Percentiles rank a stretch among this genome's conserved stretches.
phyloP scores from a whole-genome alignment of 1,284 basidiomycete species.

The Ustilago esculenta region DNA sequence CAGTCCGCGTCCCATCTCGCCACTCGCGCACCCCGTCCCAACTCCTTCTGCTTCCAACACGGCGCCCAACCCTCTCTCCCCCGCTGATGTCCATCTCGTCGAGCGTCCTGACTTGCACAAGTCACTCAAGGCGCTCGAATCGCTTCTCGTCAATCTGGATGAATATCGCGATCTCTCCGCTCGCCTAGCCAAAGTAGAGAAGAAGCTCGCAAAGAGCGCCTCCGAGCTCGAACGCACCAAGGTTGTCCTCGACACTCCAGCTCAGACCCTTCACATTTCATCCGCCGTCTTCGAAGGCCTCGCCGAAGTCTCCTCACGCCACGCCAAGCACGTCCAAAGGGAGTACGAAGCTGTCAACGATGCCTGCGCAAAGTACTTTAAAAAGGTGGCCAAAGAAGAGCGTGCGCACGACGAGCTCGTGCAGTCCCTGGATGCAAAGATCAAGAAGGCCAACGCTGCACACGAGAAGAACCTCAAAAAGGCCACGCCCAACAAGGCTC shows the following conservation, averaged over 20 bases:
- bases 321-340: conserved; percentile 58
- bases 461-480: conserved; percentile 64
- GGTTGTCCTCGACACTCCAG: conserved; percentile 52
- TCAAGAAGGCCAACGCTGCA: conserved; percentile 62
- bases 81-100: conserved; percentile 20
- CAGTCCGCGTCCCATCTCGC: conserved; percentile 16
- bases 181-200: conserved; percentile 61
- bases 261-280: conserved; percentile 48
- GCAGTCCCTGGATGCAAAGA: conserved; percentile 57
- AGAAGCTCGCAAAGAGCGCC: conserved; percentile 57
- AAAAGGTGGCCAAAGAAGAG: conserved; percentile 65
- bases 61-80: background rate
- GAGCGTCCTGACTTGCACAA: conserved; percentile 64
- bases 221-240: conserved; percentile 58
- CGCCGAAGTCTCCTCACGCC: conserved; percentile 54
- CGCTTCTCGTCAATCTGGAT: conserved; percentile 61
- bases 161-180: conserved; percentile 61
- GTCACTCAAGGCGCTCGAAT: conserved; percentile 59
- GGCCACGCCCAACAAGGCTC: conserved; percentile 34
- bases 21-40: conserved; percentile 2
- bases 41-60: conserved; percentile 7
- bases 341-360: conserved; percentile 66
- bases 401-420: conserved; percentile 60
- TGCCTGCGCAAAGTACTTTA: conserved; percentile 63
- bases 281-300: conserved; percentile 58